Evolutionary conservation across 345 rosid species (phyloP).

Genomic region (Melaleuca quinquenervia): DNA sequence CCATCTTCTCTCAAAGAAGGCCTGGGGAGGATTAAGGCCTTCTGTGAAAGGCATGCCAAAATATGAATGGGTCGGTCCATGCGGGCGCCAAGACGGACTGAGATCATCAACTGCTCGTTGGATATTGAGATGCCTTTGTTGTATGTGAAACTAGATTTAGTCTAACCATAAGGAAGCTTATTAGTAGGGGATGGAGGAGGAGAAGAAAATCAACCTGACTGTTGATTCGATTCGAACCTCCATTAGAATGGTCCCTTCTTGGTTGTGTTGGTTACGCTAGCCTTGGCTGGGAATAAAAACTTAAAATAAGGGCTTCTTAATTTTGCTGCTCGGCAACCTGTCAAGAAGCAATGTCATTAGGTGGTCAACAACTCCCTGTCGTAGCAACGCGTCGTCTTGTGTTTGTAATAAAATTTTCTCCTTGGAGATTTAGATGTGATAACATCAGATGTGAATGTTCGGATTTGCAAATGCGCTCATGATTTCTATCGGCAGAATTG

Average conservation of each 20-base stretch:
- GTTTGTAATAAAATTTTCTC: background rate
- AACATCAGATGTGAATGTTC: background rate
- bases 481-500: background rate
- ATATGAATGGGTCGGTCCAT: background rate
- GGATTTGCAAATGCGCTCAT: background rate
- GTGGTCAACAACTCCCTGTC: background rate
- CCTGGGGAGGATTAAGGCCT: slow-evolving; percentile 46
- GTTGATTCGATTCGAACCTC: background rate
- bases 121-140: background rate
- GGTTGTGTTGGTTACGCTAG: background rate
- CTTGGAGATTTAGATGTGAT: background rate
- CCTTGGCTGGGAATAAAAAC: background rate
- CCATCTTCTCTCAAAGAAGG: slow-evolving; percentile 56
- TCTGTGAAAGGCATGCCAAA: slow-evolving; percentile 51
- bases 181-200: background rate
- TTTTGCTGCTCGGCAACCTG: background rate
- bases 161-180: background rate
- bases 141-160: background rate
- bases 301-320: background rate
- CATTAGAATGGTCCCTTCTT: background rate
- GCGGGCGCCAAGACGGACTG: background rate
- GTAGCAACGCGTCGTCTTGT: background rate
- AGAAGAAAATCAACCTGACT: background rate
- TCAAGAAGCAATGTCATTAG: background rate
- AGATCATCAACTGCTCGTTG: background rate